phyloP scores from a whole-genome alignment of 139 green algal species.

The Tetradesmus obliquus region DNA sequence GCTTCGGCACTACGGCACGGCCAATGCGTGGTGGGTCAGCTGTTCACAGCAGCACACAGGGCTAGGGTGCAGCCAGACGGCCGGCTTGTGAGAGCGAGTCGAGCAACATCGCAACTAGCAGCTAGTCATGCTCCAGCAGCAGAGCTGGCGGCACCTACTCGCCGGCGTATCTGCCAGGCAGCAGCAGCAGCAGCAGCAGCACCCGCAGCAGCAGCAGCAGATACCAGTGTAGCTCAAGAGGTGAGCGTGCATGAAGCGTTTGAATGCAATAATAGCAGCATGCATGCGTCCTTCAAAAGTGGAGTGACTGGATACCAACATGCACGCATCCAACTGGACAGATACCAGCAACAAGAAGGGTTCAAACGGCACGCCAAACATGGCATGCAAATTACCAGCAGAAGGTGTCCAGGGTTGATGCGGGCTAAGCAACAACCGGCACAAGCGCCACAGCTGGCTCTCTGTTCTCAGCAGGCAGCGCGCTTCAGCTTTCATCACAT shows the following conservation, averaged over 20 bases:
- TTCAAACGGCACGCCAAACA: too few species aligned
- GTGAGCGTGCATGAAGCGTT: background rate
- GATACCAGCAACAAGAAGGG: too few species aligned
- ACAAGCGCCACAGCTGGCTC: too few species aligned
- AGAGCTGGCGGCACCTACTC: too few species aligned
- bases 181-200: background rate
- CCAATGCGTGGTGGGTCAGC: constrained; percentile 31
- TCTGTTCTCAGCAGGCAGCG: too few species aligned
- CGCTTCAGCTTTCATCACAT: too few species aligned
- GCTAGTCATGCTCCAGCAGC: background rate
- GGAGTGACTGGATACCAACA: background rate
- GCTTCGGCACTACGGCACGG: background rate
- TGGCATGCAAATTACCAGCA: too few species aligned
- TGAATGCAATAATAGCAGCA: background rate
- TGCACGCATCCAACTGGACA: background rate
- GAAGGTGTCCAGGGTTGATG: too few species aligned
- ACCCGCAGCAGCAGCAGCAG: constrained; percentile 3
- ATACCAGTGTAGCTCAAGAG: constrained; percentile 21
- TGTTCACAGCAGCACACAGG: constrained; percentile 22
- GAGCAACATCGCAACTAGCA: background rate
- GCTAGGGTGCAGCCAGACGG: background rate
- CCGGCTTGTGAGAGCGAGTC: background rate
- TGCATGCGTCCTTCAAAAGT: background rate
- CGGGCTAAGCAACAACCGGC: too few species aligned
- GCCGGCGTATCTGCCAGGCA: constrained; percentile 12